These are phyloP conservation scores for Knufia petricola DNA, from an alignment of 2,329 filamentous ascomycete genomes.

Conservation along the genomic window DNA sequence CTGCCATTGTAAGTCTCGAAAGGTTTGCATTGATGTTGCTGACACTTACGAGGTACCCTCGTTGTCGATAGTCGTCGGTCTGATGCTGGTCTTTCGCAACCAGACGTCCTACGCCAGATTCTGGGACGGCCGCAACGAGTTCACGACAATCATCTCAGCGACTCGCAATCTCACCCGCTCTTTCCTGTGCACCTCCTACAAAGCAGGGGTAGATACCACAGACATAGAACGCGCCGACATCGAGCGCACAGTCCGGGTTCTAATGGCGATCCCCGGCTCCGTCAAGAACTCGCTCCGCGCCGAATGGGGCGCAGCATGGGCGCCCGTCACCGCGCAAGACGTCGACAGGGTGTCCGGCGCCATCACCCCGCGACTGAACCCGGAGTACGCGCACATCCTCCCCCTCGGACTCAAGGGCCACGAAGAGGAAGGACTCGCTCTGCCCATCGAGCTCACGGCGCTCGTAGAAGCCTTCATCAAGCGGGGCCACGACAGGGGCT, in stretches of 20 bases:
- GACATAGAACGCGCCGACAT: slow-evolving; percentile 44
- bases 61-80: slow-evolving; percentile 55
- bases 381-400: slow-evolving; percentile 44
- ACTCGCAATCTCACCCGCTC: slow-evolving; percentile 51
- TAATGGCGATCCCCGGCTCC: slow-evolving; percentile 54
- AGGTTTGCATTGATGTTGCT: background rate
- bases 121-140: slow-evolving; percentile 51
- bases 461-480: slow-evolving; percentile 53
- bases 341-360: slow-evolving; percentile 23
- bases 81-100: slow-evolving; percentile 60
- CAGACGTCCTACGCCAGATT: slow-evolving; percentile 56
- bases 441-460: slow-evolving; percentile 52
- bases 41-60: slow-evolving; percentile 42
- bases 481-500: slow-evolving; percentile 44
- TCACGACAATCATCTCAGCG: slow-evolving; percentile 48
- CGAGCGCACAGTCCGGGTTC: slow-evolving; percentile 49
- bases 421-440: slow-evolving; percentile 49
- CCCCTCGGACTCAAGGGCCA: slow-evolving; percentile 42
- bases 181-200: slow-evolving; percentile 43
- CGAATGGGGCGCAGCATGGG: slow-evolving; percentile 47
- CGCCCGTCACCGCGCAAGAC: slow-evolving; percentile 25
- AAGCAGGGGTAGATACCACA: slow-evolving; percentile 24
- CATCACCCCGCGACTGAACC: slow-evolving; percentile 26
- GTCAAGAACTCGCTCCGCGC: slow-evolving; percentile 56
- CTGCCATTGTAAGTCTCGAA: slow-evolving; percentile 41